Evolutionary conservation across 345 rosid species (phyloP).

Genomic region (Eucalyptus virginea): DNA sequence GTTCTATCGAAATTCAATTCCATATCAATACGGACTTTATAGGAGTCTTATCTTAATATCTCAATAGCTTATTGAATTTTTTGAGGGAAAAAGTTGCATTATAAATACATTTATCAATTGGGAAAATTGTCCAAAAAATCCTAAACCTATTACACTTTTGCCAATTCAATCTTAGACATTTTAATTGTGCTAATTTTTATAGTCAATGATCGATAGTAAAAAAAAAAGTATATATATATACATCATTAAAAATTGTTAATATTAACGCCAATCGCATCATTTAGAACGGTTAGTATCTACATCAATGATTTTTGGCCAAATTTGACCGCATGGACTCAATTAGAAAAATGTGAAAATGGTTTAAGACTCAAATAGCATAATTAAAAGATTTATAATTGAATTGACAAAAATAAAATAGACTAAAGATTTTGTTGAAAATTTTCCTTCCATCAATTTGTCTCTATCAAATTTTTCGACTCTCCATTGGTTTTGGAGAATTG

Average conservation of each 20-base stretch:
- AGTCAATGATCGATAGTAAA: too few species aligned
- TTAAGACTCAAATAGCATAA: too few species aligned
- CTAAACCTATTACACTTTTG: too few species aligned
- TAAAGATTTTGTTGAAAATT: too few species aligned
- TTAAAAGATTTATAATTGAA: too few species aligned
- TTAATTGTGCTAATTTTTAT: not conserved
- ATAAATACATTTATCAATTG: not conserved
- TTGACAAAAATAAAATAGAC: not conserved
- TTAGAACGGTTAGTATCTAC: not conserved
- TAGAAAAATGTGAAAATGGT: not conserved
- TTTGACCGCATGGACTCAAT: not conserved
- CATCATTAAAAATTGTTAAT: too few species aligned
- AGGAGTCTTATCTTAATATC: not conserved
- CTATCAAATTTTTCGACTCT: not conserved
- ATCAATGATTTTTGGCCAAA: not conserved
- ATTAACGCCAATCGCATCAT: not conserved
- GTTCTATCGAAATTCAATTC: not conserved
- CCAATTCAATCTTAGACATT: accelerated
- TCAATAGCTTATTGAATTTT: not conserved
- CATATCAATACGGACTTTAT: not conserved
- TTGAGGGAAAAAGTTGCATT: not conserved
- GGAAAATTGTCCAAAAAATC: not conserved
- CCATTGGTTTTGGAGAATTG: not conserved
- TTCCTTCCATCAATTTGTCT: not conserved
- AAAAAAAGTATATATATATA: accelerated